phyloP scores from a whole-genome alignment of 164 flowering plant species.

The Euptelea pleiosperma region DNA sequence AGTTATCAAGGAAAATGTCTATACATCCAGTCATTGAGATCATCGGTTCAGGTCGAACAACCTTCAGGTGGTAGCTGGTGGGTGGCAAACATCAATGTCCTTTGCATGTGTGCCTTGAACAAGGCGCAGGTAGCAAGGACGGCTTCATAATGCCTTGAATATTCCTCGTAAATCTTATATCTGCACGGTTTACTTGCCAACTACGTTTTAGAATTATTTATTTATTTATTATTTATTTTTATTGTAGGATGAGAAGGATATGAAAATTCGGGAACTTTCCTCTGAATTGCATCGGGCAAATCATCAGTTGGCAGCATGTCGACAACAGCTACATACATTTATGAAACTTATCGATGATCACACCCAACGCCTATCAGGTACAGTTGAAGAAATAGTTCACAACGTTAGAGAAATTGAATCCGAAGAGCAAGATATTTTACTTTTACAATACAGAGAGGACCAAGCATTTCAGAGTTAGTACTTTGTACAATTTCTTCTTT shows the following conservation, averaged over 20 bases:
- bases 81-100: too few species aligned
- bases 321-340: conserved; percentile 29
- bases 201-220: neutral
- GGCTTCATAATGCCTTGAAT: too few species aligned
- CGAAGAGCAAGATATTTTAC: conserved; percentile 10
- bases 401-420: conserved; percentile 30
- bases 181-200: neutral
- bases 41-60: too few species aligned
- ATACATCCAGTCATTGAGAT: too few species aligned
- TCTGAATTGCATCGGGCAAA: conserved; percentile 24
- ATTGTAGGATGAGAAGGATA: conserved; percentile 38
- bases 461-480: neutral
- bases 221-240: neutral
- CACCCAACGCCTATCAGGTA: conserved; percentile 26
- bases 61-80: too few species aligned
- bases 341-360: conserved; percentile 36
- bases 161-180: neutral
- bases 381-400: conserved; percentile 21
- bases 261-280: conserved; percentile 33
- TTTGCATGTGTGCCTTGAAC: too few species aligned
- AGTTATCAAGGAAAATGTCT: too few species aligned
- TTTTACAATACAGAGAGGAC: neutral
- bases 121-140: too few species aligned
- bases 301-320: conserved; percentile 30
- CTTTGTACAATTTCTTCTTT: conserved; percentile 11